Evolutionary conservation across 106 monocot species (phyloP), one percentile per base, ranked within the genome.

Genomic region (Chionographis japonica): DNA sequence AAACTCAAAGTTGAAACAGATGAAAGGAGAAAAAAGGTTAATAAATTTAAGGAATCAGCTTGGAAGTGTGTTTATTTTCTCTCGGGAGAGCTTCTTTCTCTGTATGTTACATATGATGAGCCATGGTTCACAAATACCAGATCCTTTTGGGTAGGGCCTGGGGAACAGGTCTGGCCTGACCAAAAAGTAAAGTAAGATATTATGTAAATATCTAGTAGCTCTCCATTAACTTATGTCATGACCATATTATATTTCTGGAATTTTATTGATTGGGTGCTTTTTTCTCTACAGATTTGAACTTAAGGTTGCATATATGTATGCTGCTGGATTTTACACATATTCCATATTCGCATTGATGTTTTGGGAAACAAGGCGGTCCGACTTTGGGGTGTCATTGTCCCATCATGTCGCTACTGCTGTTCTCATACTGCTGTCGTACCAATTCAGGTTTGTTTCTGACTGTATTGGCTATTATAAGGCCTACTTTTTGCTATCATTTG

Each of bases 291-390:
- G 93, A 55, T 72, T 89, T 40, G 89, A 93, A 67, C 78, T 93
- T 56, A 93, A 93, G 74, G 89, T 71, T 40, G 72, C 84, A 12
- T 93, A 93, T 67, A 89, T 93, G 86, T 93, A 84, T 75, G 78
- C 81, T 76, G 85, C 83, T 78, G 95, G 95, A 59, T 95, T 95
- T 64, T 95, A 95, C 60, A 79, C 88, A 60, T 88, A 95, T 69
- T 95, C 91, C 18, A 95, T 95, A 58, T 91, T 91, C 68, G 95
- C 95, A 27, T 73, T 95, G 71, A 40, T 95, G 40, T 92, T 84
- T 60, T 97, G 95, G 95, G 95, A 97, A 84, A 97, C 95, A 76
- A 86, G 81, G 71, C 81, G 95, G 19, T 81, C 86, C 50, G 95
- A 97, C 67, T 92, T 79, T 75, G 89, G 86, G 14, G 89, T 92